Base-by-base conservation (phyloP, 345 rosid species). In the Eucalyptus cloeziana region DNA sequence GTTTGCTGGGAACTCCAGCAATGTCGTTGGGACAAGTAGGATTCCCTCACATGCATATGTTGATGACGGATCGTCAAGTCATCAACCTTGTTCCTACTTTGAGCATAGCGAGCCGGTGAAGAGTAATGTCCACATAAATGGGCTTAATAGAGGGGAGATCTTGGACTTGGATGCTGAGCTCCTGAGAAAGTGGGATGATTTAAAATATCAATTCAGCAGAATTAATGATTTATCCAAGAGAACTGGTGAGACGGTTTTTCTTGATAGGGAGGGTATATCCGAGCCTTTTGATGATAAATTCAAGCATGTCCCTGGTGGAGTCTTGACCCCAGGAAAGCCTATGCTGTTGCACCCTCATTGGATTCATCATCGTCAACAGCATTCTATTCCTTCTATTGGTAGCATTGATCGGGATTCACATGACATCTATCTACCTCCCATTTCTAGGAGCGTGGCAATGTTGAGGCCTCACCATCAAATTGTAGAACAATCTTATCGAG, bases 131-230 rank as follows among this genome's bases (percentile, higher is more conserved):
- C 92, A 89, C 24, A 79, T 43, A n/a, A 94, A 93, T 90, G 94
- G 90, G 81, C 88, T 94, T 52, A 86, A 67, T 67, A 90, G 92
- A 90, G 92, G 90, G 90, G 94, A 91, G 89, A 89, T 90, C 90
- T 93, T 93, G 47, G 92, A 89, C 56, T 91, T 93, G 67, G 97
- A 95, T 90, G 97, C 94, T 86, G 98, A 93, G 90, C 96, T 96
- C 80, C 93, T 98, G 87, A 95, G 94, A 93, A 97, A 95, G 95
- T 88, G 96, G 56, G 97, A 96, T 89, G 97, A 94, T 92, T 94
- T 96, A 83, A 97, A 95, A 93, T 94, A 94, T 91, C 94, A 96
- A 88, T 94, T 95, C 87, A 90, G 89, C 89, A 93, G 94, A 90
- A 92, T 96, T 81, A 91, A 93, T 86, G 91, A 92, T 89, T 91